A percentile compares a stretch with the other conserved stretches of the same genome.
These are phyloP conservation scores for Ceratopteris richardii DNA, from an alignment of 75 land plant genomes.

Conservation along the genomic window DNA sequence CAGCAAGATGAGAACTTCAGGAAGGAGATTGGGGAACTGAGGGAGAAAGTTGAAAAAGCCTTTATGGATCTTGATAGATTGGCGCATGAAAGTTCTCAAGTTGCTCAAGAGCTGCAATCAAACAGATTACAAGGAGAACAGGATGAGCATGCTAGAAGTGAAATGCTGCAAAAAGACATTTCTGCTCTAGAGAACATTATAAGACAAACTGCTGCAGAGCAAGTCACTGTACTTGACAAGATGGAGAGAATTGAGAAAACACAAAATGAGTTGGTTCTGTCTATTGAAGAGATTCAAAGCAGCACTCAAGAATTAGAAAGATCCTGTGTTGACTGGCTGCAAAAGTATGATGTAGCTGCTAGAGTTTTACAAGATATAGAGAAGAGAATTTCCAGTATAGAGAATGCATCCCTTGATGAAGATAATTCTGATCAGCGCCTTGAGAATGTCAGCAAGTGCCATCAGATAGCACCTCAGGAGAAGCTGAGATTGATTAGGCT, in stretches of 20 bases:
- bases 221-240: constrained; percentile 1
- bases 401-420: not conserved
- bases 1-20: not conserved
- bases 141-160: not conserved
- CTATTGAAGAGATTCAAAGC: constrained; percentile 16
- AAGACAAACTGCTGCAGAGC: constrained; percentile 4
- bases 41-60: not conserved
- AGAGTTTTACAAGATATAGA: constrained; percentile 15
- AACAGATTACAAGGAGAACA: not conserved
- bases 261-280: constrained; percentile 7
- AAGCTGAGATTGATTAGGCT: not conserved
- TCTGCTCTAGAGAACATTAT: constrained; percentile 1
- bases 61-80: not conserved
- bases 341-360: constrained; percentile 18
- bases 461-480: not conserved
- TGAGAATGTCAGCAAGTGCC: too few species aligned
- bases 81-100: not conserved
- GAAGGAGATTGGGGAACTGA: not conserved
- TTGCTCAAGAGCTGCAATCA: not conserved
- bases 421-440: too few species aligned
- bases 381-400: not conserved
- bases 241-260: constrained; percentile 7
- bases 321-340: constrained; percentile 8
- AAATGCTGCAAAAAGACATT: not conserved
- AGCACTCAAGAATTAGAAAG: constrained; percentile 16